Evolutionary conservation across 805 yeast species (phyloP).

Genomic region (Torulaspora gathmanii): DNA sequence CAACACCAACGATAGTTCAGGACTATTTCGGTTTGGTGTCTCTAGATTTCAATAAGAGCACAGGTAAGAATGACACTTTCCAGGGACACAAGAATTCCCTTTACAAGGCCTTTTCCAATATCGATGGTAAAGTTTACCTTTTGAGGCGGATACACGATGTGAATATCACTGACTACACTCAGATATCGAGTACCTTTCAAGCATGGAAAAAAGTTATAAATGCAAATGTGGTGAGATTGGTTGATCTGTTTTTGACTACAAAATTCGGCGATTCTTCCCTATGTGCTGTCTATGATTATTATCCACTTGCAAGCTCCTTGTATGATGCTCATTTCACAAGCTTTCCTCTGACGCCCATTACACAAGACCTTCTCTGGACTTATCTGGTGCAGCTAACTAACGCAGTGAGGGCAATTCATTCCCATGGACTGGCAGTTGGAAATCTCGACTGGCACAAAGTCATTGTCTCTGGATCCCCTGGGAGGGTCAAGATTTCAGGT

Average conservation of each 20-base stretch:
- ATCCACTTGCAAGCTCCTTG: constrained; percentile 69
- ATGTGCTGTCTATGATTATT: constrained; percentile 77
- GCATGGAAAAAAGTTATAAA: constrained; percentile 54
- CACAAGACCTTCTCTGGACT: constrained; percentile 67
- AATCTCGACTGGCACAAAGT: constrained; percentile 62
- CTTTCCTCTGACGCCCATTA: constrained; percentile 36
- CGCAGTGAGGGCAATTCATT: constrained; percentile 66
- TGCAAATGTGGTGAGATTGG: constrained; percentile 58
- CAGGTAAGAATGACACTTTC: constrained; percentile 33
- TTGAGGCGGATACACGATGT: constrained; percentile 68
- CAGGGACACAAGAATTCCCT: constrained; percentile 55
- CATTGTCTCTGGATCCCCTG: constrained; percentile 60
- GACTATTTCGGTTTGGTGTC: constrained; percentile 83
- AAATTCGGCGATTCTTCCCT: constrained; percentile 79
- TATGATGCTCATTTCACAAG: constrained; percentile 58
- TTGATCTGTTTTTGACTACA: constrained; percentile 81
- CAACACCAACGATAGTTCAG: constrained; percentile 70
- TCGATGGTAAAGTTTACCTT: constrained; percentile 72
- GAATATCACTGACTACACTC: constrained; percentile 50
- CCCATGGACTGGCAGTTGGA: constrained; percentile 48
- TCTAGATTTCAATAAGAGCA: constrained; percentile 49
- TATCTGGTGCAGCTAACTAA: constrained; percentile 69
- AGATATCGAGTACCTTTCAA: constrained; percentile 52
- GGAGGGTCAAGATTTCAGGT: constrained; percentile 65
- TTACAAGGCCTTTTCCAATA: constrained; percentile 75